Conservation (phyloP, 129 eudicot genomes). For the Kitagawia praeruptora region DNA sequence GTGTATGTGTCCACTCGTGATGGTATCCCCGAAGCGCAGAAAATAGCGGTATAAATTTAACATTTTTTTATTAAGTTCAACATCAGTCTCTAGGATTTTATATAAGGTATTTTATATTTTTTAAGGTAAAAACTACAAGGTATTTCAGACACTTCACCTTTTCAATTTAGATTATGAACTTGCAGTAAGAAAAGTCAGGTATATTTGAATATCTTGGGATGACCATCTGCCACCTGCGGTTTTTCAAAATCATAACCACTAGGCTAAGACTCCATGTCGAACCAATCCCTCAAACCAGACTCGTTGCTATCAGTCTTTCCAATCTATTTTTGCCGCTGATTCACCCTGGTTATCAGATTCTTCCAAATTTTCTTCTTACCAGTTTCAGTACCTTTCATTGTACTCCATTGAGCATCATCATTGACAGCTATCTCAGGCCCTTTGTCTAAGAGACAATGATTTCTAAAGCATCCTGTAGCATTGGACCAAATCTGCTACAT, state of each 20-base stretch:
- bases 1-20: too few relatives aligned
- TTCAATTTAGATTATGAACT: background rate
- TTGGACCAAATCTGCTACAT: background rate
- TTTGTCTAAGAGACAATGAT: background rate
- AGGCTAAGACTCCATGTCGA: background rate
- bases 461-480: background rate
- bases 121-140: too few relatives aligned
- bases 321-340: background rate
- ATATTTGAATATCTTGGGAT: background rate
- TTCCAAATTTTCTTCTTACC: background rate
- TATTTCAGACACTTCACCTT: background rate
- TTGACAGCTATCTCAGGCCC: background rate
- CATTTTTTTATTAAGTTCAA: too few relatives aligned
- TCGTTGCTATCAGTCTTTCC: background rate
- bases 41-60: too few relatives aligned
- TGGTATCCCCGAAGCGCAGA: too few relatives aligned
- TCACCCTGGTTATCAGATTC: too few relatives aligned
- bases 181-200: background rate
- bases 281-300: background rate
- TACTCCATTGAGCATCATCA: background rate
- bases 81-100: too few relatives aligned
- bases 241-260: background rate
- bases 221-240: background rate
- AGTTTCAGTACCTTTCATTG: background rate
- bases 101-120: too few relatives aligned